Percentiles rank a stretch among this genome's conserved stretches.
Evolutionary conservation across 176 grass and related monocot species (phyloP).

Genomic region (Chrysopogon serrulatus): DNA sequence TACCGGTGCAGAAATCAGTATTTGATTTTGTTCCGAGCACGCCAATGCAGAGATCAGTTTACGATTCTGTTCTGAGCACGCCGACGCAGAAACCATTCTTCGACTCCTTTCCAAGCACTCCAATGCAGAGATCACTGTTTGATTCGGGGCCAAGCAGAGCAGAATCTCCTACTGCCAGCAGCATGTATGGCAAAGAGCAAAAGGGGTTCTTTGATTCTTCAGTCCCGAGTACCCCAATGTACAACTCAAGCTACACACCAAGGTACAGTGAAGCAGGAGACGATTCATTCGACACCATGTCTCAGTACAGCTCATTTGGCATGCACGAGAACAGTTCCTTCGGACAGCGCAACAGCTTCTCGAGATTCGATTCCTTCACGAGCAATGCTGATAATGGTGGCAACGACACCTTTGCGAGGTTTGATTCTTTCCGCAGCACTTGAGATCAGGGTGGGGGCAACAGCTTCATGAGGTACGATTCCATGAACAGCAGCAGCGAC

Average conservation of each 20-base stretch:
- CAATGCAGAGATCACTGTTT: conserved; percentile 56
- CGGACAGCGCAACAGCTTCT: conserved; percentile 37
- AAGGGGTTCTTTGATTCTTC: conserved; percentile 73
- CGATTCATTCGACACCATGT: conserved; percentile 77
- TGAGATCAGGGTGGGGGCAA: no score
- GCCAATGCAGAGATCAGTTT: no score
- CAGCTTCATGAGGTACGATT: no score
- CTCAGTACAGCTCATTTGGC: conserved; percentile 51
- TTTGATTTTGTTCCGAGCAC: no score
- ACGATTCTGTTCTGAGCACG: conserved; percentile 62
- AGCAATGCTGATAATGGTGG: conserved; percentile 40
- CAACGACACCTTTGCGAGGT: conserved; percentile 49
- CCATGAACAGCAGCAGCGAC: no score
- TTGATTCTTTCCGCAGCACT: conserved; percentile 74
- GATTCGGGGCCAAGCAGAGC: conserved; percentile 59
- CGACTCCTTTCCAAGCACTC: conserved; percentile 62
- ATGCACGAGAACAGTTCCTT: conserved; percentile 38
- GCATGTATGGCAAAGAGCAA: conserved; percentile 45
- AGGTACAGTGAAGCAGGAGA: conserved; percentile 82
- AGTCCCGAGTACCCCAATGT: conserved; percentile 71
- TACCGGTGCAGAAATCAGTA: no score
- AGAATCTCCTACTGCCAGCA: conserved; percentile 48
- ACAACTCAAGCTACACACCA: conserved; percentile 78
- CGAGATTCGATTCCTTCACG: conserved; percentile 71
- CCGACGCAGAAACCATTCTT: conserved; percentile 62